phyloP scores from a whole-genome alignment of 2,329 filamentous ascomycete species.

The Ascosphaera aggregata region DNA sequence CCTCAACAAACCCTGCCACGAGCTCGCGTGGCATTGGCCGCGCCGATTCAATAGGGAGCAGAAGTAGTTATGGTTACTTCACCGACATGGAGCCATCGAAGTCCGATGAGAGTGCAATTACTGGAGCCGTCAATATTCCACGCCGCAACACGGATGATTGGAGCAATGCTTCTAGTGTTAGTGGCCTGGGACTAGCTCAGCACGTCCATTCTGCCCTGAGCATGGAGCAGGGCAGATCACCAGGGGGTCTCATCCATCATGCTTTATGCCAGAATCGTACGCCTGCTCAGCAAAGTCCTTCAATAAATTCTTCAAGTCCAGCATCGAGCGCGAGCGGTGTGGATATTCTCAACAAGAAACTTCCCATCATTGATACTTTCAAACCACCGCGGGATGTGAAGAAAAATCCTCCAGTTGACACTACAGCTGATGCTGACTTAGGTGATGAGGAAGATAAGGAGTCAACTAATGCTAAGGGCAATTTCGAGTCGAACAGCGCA shows the following conservation, averaged over 20 bases:
- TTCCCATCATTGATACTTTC: constrained; percentile 49
- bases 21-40: constrained; percentile 58
- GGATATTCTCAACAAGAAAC: constrained; percentile 33
- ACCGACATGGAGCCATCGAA: constrained; percentile 63
- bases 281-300: constrained; percentile 30
- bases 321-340: constrained; percentile 29
- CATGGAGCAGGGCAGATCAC: constrained; percentile 14
- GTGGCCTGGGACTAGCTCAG: constrained; percentile 7
- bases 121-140: constrained; percentile 46
- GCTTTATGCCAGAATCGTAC: constrained; percentile 6
- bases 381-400: constrained; percentile 55
- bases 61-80: constrained; percentile 40
- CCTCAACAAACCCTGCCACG: constrained; percentile 44
- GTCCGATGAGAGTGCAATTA: constrained; percentile 35
- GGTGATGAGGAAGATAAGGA: constrained; percentile 93
- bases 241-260: constrained; percentile 3
- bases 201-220: constrained; percentile 55
- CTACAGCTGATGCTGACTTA: constrained; percentile 53
- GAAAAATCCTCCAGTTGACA: constrained; percentile 28
- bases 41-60: constrained; percentile 64
- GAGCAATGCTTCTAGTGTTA: constrained; percentile 28
- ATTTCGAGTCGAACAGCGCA: constrained; percentile 14
- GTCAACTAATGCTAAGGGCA: constrained; percentile 35
- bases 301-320: constrained; percentile 40
- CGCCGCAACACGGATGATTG: constrained; percentile 55